phyloP scores from a whole-genome alignment of 441 rosid genomes.

The Hura crepitans region DNA sequence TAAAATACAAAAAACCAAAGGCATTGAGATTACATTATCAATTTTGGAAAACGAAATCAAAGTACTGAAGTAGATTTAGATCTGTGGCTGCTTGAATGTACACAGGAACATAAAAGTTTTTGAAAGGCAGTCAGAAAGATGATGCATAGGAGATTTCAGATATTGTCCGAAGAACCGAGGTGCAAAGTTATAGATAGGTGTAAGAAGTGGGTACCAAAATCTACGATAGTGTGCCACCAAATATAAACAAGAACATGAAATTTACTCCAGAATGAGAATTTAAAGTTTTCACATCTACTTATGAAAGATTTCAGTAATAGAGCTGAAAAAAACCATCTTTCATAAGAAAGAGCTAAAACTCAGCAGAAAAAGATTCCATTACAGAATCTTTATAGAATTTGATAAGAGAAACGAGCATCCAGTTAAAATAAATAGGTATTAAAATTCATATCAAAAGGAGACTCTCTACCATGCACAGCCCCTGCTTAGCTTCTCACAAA shows the following conservation, averaged over 20 bases:
- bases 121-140: neutral
- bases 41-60: neutral
- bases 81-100: too few relatives aligned
- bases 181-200: neutral
- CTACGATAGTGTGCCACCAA: neutral
- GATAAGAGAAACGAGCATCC: neutral
- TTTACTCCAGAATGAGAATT: neutral
- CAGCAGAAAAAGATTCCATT: neutral
- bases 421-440: neutral
- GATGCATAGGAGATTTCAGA: neutral
- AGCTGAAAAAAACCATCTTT: neutral
- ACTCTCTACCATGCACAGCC: neutral
- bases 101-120: neutral
- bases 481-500: neutral
- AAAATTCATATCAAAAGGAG: neutral
- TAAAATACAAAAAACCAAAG: neutral
- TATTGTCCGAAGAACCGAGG: neutral
- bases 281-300: neutral
- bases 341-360: neutral
- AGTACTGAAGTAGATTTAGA: neutral
- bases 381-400: neutral
- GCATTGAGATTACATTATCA: neutral
- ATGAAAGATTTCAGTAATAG: neutral
- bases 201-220: neutral
- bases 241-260: neutral